These are phyloP conservation scores for Nitzschia sp. DNA, from an alignment of 108 stramenopile species.

Conservation along the genomic window DNA sequence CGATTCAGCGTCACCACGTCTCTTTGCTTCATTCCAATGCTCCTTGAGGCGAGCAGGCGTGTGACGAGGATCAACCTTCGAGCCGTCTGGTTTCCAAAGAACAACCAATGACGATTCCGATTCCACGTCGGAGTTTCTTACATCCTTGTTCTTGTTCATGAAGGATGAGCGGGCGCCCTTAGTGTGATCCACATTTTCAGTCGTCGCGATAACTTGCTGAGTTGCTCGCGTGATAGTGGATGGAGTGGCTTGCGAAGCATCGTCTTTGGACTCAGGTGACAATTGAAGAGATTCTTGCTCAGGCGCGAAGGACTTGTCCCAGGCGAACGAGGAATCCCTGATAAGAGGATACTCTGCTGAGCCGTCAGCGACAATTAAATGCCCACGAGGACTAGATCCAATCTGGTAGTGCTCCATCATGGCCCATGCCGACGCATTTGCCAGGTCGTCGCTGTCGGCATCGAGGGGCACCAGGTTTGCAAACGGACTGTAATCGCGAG, in stretches of 20 bases:
- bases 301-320: neutral
- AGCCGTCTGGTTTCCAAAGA: neutral
- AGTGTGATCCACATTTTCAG: neutral
- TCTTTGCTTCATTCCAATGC: slow-evolving; percentile 20
- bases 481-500: neutral
- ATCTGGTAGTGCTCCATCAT: slow-evolving; percentile 41
- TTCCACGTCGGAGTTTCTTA: neutral
- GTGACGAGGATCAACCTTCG: neutral
- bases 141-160: neutral
- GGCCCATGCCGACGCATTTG: slow-evolving; percentile 30
- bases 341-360: neutral
- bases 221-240: neutral
- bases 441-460: neutral
- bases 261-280: slow-evolving; percentile 3
- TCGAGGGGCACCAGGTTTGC: neutral
- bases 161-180: neutral
- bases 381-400: neutral
- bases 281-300: slow-evolving; percentile 7
- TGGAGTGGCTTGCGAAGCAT: neutral
- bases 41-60: slow-evolving; percentile 25
- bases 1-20: slow-evolving; percentile 1
- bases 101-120: neutral
- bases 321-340: neutral
- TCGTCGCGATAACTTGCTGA: neutral
- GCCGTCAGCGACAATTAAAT: neutral